Conservation (phyloP, 2,329 filamentous ascomycete species). For the Neonectria coccinea region DNA sequence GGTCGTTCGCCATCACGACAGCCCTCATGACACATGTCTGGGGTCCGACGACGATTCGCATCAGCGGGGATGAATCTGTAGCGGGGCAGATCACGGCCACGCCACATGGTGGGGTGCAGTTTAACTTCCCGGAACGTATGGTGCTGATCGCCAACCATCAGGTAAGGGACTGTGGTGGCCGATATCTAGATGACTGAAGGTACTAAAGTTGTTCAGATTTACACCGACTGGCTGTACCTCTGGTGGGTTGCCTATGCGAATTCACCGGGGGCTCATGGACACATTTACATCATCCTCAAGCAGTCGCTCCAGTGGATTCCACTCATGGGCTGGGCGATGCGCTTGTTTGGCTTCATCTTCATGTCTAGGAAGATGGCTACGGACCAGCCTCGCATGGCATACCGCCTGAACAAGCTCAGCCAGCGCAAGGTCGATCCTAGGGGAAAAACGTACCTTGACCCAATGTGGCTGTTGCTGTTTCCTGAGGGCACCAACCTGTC, state of each 20-base stretch:
- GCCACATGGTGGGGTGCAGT: slow-evolving; percentile 78
- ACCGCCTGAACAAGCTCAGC: slow-evolving; percentile 78
- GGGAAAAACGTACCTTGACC: slow-evolving; percentile 70
- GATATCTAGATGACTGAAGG: slow-evolving; percentile 36
- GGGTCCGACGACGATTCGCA: slow-evolving; percentile 84
- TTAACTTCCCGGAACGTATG: slow-evolving; percentile 83
- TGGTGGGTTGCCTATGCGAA: slow-evolving; percentile 95
- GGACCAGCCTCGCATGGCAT: slow-evolving; percentile 80
- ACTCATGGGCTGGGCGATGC: slow-evolving; percentile 82
- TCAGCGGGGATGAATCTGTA: slow-evolving; percentile 86
- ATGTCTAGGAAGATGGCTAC: slow-evolving; percentile 89
- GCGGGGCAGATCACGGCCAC: slow-evolving; percentile 78
- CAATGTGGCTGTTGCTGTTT: slow-evolving; percentile 92
- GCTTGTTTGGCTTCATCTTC: slow-evolving; percentile 92
- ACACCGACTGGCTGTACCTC: slow-evolving; percentile 92
- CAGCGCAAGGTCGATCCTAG: slow-evolving; percentile 64
- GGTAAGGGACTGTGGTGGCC: slow-evolving; percentile 51
- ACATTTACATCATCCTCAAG: slow-evolving; percentile 91
- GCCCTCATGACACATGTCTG: slow-evolving; percentile 88
- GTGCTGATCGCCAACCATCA: slow-evolving; percentile 91
- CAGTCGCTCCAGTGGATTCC: slow-evolving; percentile 87
- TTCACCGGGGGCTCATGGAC: slow-evolving; percentile 80
- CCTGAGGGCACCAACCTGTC: slow-evolving; percentile 89
- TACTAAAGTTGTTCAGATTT: slow-evolving; percentile 65
- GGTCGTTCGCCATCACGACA: slow-evolving; percentile 81